Evolutionary conservation across 345 rosid genomes (phyloP).

Genomic region (Populus nigra): DNA sequence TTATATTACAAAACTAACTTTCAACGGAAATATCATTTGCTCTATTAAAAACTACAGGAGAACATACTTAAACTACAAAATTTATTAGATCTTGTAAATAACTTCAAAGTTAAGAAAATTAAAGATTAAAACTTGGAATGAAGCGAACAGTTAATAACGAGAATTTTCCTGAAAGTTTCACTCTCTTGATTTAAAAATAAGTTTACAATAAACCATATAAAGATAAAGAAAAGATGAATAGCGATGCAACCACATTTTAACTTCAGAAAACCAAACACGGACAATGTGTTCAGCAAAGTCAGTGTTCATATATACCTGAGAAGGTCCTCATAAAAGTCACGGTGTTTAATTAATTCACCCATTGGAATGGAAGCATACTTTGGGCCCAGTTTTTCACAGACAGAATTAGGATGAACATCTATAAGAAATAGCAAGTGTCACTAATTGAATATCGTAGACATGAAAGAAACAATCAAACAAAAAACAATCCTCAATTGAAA

Average conservation of each 20-base stretch:
- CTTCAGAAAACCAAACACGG: neutral
- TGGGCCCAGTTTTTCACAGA: conserved; percentile 75
- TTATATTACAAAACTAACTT: conserved; percentile 3
- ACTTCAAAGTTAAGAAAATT: no score
- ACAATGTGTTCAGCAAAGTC: neutral
- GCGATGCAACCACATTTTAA: neutral
- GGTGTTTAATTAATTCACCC: conserved; percentile 48
- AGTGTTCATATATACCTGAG: conserved; percentile 54
- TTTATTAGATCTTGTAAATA: neutral
- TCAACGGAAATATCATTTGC: neutral
- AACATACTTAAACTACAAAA: neutral
- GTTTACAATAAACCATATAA: neutral
- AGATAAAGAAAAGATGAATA: neutral
- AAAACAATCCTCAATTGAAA: conserved; percentile 11
- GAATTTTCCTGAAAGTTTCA: neutral
- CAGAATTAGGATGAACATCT: conserved; percentile 79
- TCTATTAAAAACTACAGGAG: neutral
- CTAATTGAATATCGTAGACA: neutral
- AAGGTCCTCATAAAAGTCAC: conserved; percentile 74
- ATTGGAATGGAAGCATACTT: conserved; percentile 66
- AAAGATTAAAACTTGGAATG: neutral
- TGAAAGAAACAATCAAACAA: neutral
- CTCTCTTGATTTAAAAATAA: neutral
- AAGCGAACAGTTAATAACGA: neutral
- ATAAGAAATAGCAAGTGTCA: conserved; percentile 10